Conservation (phyloP, 768 basidiomycete genomes). For the Tylopilus felleus region DNA sequence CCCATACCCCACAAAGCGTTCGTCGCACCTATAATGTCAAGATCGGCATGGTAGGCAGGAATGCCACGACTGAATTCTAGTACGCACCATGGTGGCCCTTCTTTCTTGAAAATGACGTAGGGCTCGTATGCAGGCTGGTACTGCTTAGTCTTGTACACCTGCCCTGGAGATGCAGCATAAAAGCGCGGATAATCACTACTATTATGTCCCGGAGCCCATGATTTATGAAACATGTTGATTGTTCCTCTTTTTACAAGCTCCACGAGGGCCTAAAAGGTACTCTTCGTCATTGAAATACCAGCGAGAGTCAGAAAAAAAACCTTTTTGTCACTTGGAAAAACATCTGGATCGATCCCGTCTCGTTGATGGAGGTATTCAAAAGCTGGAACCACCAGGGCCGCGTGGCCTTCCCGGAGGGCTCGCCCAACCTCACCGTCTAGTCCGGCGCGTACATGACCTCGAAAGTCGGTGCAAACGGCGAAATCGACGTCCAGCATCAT, state of each 20-base stretch:
- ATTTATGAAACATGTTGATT: conserved; percentile 74
- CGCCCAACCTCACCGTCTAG: conserved; percentile 29
- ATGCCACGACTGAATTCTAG: neutral
- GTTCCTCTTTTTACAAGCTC: conserved; percentile 52
- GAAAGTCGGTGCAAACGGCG: conserved; percentile 78
- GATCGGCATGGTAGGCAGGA: neutral
- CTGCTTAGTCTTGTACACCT: conserved; percentile 69
- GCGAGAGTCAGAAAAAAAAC: conserved; percentile 33
- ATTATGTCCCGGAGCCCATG: conserved; percentile 78
- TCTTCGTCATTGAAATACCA: neutral
- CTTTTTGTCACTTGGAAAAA: conserved; percentile 68
- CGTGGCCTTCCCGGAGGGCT: conserved; percentile 53
- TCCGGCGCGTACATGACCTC: conserved; percentile 49
- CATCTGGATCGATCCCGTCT: conserved; percentile 55
- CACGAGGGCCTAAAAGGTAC: conserved; percentile 45
- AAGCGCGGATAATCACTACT: conserved; percentile 75
- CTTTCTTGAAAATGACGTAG: conserved; percentile 59
- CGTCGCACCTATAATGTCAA: conserved; percentile 68
- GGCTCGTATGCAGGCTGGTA: neutral
- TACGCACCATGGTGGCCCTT: conserved; percentile 68
- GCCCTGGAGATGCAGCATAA: conserved; percentile 57
- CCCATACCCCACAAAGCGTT: conserved; percentile 87
- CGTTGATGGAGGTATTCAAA: conserved; percentile 72
- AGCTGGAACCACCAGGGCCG: conserved; percentile 80
- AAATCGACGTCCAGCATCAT: conserved; percentile 95